Conservation (phyloP, 495 filamentous ascomycete genomes). For the Durotheca rogersii region DNA sequence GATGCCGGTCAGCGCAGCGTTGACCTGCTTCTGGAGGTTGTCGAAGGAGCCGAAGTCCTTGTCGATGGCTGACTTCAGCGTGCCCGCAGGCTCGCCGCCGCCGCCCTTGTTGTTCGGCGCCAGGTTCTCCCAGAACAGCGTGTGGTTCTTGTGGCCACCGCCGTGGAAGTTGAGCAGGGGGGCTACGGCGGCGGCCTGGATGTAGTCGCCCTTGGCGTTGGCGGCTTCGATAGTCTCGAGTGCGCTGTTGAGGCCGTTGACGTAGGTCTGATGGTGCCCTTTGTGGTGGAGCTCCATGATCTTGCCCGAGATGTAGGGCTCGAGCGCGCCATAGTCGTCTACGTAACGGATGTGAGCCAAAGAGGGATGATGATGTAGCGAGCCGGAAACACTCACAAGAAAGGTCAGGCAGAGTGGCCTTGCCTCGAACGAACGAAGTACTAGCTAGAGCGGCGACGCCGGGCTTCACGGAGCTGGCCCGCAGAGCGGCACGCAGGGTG, state of each 20-base stretch:
- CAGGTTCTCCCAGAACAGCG: constrained; percentile 97
- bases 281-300: constrained; percentile 95
- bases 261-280: constrained; percentile 79
- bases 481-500: constrained; percentile 47
- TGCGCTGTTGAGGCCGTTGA: constrained; percentile 67
- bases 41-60: constrained; percentile 74
- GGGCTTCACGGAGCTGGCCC: constrained; percentile 41
- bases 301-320: constrained; percentile 90
- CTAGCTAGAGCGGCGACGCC: constrained; percentile 59
- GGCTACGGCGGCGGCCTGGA: constrained; percentile 75
- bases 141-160: constrained; percentile 92
- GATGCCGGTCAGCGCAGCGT: constrained; percentile 78
- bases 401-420: constrained; percentile 93
- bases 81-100: constrained; percentile 71
- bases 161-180: constrained; percentile 96
- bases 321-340: constrained; percentile 91
- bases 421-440: constrained; percentile 76
- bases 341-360: constrained; percentile 2
- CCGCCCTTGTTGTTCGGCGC: constrained; percentile 67
- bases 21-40: constrained; percentile 78
- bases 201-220: constrained; percentile 56
- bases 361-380: not conserved
- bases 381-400: constrained; percentile 64
- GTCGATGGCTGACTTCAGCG: constrained; percentile 66
- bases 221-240: constrained; percentile 63